Percentiles rank a stretch among this genome's conserved stretches.
These are phyloP conservation scores for Suillus ampliporus DNA, from an alignment of 768 basidiomycete species.

Conservation along the genomic window DNA sequence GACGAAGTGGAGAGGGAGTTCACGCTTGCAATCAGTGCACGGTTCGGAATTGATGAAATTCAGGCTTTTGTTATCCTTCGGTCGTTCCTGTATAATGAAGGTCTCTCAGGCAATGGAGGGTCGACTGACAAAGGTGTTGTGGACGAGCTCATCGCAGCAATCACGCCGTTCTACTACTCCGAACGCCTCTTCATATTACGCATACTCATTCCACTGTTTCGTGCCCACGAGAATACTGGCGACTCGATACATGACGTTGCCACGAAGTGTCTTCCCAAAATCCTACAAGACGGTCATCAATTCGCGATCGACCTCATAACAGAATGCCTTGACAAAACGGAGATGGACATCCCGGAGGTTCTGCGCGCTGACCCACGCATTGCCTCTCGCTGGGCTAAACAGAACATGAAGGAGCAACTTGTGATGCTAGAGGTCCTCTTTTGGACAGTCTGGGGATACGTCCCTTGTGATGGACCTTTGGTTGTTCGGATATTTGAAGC, in stretches of 20 bases:
- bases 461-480: slow-evolving; percentile 65
- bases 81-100: slow-evolving; percentile 81
- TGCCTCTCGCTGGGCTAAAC: slow-evolving; percentile 73
- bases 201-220: slow-evolving; percentile 75
- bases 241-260: slow-evolving; percentile 63
- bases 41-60: slow-evolving; percentile 80
- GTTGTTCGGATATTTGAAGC: slow-evolving; percentile 64
- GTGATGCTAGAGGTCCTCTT: slow-evolving; percentile 82
- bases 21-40: slow-evolving; percentile 71
- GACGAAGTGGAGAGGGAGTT: slow-evolving; percentile 75
- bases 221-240: slow-evolving; percentile 63
- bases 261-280: slow-evolving; percentile 54
- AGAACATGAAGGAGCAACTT: slow-evolving; percentile 78
- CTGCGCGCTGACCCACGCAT: slow-evolving; percentile 54
- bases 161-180: slow-evolving; percentile 82
- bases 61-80: slow-evolving; percentile 77
- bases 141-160: slow-evolving; percentile 66
- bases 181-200: slow-evolving; percentile 78
- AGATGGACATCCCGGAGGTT: slow-evolving; percentile 65
- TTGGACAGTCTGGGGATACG: slow-evolving; percentile 60
- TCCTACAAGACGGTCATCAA: slow-evolving; percentile 67
- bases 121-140: slow-evolving; percentile 47
- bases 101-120: slow-evolving; percentile 57
- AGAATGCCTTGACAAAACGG: slow-evolving; percentile 41
- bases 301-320: slow-evolving; percentile 52